Conservation (phyloP, 345 rosid species). For the Linum usitatissimum region DNA sequence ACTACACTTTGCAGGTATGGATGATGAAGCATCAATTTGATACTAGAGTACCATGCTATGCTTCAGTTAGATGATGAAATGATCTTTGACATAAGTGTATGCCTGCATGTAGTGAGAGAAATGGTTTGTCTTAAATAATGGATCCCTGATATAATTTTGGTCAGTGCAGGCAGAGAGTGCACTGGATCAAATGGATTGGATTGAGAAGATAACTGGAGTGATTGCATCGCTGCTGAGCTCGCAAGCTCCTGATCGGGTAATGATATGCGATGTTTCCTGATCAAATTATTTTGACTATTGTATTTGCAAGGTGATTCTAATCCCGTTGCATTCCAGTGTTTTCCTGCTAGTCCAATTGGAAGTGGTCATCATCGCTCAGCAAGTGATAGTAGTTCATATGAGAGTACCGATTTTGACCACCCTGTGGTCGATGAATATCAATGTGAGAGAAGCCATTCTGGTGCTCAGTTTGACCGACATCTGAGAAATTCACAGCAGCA, state of each 20-base stretch:
- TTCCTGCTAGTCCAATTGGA: constrained; percentile 26
- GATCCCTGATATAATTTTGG: constrained; percentile 7
- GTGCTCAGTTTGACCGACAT: constrained; percentile 27
- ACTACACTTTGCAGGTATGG: constrained; percentile 40
- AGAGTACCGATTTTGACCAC: constrained; percentile 35
- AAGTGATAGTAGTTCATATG: constrained; percentile 37
- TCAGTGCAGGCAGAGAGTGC: constrained; percentile 69
- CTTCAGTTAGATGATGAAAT: not conserved
- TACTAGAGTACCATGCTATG: not conserved
- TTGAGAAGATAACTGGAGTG: constrained; percentile 71
- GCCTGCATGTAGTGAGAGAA: not conserved
- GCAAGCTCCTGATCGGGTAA: constrained; percentile 55
- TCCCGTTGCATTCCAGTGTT: constrained; percentile 32
- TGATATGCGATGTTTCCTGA: not conserved
- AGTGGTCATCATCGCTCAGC: constrained; percentile 33
- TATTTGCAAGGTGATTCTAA: constrained; percentile 9
- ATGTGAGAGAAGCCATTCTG: constrained; percentile 23
- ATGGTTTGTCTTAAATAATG: constrained; percentile 1
- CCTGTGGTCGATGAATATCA: constrained; percentile 28
- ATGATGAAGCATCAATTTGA: constrained; percentile 9
- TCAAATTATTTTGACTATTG: not conserved
- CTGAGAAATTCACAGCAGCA: constrained; percentile 36
- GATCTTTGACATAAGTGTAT: not conserved
- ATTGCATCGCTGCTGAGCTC: constrained; percentile 53
- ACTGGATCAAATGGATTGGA: constrained; percentile 78